Base-by-base conservation (phyloP, 371 early-diverging fungal species). In the Dinochytrium kinnereticum region DNA sequence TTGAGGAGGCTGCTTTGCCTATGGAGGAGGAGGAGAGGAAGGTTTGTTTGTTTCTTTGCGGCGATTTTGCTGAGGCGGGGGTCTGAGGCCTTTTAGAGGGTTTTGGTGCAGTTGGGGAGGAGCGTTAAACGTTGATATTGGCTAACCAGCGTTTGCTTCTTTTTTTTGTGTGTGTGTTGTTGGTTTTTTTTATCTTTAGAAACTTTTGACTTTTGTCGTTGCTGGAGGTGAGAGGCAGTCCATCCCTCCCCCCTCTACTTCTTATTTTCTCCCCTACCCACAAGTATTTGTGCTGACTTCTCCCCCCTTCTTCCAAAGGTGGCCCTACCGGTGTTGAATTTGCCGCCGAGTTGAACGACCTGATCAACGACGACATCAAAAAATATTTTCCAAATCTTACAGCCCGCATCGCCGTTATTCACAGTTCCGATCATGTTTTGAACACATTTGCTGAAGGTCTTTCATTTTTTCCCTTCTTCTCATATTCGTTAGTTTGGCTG, bases 341-440 rank as follows among this genome's bases (percentile, higher is more conserved):
- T 75, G 79, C 83, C 0, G 82, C 76, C 26, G 78, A 73, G 44
- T 38, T 80, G 59, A 64, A 73, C 51, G 78, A 80, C 61, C 72
- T 78, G 37, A 28, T 75, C 1, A 51, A 75, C 37, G 67, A 71
- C 15, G 83, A 83, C 59, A 55, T 81, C 26, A 36, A 26, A 15
- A 85, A 84, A 73, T 92, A 89, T 39, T 82, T 78, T 64, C 82
- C 82, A 13, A 71, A 77, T 15, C 64, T 80, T 30, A 19, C 50
- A n/a, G 67, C 49, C 2, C 10, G 82, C 86, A 57, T 76, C 19
- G 69, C 73, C 26, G 57, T 94, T 31, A 89, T 93, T 44, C 92
- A 94, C 75, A 86, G 89, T 21, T 86, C 88, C 50, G 91, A 90
- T 53, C 84, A 80, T 70, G 82, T 84, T 40, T 57, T 84, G n/a